Percentiles rank a stretch among this genome's conserved stretches.
Conservation (phyloP, 2,329 filamentous ascomycete species). For the Penicillium polonicum region DNA sequence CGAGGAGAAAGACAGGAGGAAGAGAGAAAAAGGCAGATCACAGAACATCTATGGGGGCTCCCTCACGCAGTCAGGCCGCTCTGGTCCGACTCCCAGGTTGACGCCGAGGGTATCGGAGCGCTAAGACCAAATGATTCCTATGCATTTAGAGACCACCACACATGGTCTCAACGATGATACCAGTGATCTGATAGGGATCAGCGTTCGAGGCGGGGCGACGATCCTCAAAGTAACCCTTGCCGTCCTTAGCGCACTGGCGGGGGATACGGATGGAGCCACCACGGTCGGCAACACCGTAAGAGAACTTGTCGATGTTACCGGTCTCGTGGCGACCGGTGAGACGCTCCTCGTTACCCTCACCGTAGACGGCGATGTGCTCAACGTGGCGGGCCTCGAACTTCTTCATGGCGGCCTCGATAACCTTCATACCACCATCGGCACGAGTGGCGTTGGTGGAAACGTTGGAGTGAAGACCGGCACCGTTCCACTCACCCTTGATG, state of each 20-base stretch:
- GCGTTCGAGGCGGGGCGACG: constrained; percentile 80
- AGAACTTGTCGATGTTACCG: constrained; percentile 87
- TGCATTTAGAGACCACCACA: constrained; percentile 43
- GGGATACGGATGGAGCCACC: constrained; percentile 92
- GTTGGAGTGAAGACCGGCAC: constrained; percentile 89
- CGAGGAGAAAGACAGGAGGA: constrained; percentile 11
- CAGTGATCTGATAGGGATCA: constrained; percentile 81
- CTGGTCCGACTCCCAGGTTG: constrained; percentile 37
- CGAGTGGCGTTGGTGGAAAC: constrained; percentile 90
- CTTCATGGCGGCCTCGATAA: constrained; percentile 83
- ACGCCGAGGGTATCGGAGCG: constrained; percentile 44
- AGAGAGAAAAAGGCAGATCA: constrained; percentile 18
- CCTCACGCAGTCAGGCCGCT: constrained; percentile 37
- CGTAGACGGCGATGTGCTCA: constrained; percentile 90
- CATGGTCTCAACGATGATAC: constrained; percentile 73
- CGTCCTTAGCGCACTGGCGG: constrained; percentile 77
- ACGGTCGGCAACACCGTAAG: constrained; percentile 92
- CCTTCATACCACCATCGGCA: constrained; percentile 88
- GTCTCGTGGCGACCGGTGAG: constrained; percentile 95
- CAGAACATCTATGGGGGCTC: constrained; percentile 31
- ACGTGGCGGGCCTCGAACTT: constrained; percentile 74
- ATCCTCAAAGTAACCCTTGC: constrained; percentile 93
- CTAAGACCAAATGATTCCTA: constrained; percentile 35
- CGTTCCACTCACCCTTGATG: constrained; percentile 95
- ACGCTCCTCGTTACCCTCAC: constrained; percentile 91